Conservation (phyloP, 2,329 filamentous ascomycete genomes). For the Domatiomyces catenatus region DNA sequence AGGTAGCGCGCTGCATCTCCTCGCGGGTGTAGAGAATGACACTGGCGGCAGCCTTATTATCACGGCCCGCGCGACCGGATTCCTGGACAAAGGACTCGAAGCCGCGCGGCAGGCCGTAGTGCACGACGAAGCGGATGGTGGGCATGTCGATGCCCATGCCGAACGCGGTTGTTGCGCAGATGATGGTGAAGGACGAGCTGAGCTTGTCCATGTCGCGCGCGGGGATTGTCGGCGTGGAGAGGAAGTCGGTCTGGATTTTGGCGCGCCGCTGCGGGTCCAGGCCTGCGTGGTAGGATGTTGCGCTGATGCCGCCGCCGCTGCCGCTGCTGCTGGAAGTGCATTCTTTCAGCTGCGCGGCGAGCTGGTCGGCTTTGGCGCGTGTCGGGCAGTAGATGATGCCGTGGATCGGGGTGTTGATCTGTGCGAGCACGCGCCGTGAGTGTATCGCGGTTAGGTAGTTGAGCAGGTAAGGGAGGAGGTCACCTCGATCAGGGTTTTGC, state of each 20-base stretch:
- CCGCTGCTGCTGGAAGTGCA: not conserved
- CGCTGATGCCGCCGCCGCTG: constrained; percentile 23
- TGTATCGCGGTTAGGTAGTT: constrained; percentile 62
- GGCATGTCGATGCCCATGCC: constrained; percentile 98
- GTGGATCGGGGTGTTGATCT: constrained; percentile 20
- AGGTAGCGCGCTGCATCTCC: constrained; percentile 60
- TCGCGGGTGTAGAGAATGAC: constrained; percentile 84
- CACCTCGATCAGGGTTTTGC: constrained; percentile 46
- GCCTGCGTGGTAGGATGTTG: constrained; percentile 38
- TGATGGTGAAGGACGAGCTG: constrained; percentile 61
- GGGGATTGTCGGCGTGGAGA: constrained; percentile 11
- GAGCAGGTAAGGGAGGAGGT: constrained; percentile 58
- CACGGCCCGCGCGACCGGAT: constrained; percentile 76
- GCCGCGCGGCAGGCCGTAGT: constrained; percentile 85
- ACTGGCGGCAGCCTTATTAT: constrained; percentile 73
- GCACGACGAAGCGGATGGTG: constrained; percentile 83
- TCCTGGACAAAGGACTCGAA: constrained; percentile 97
- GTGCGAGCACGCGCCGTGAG: constrained; percentile 42
- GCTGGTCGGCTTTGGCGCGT: constrained; percentile 26
- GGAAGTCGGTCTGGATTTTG: constrained; percentile 33
- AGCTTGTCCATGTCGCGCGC: constrained; percentile 9
- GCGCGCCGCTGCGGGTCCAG: constrained; percentile 56
- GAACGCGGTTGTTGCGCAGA: constrained; percentile 89
- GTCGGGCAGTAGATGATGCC: constrained; percentile 34
- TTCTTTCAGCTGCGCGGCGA: constrained; percentile 23